Percentiles rank a stretch among this genome's conserved stretches.
Evolutionary conservation across 306 rosid genomes (phyloP).

Genomic region (Albizia julibrissin): DNA sequence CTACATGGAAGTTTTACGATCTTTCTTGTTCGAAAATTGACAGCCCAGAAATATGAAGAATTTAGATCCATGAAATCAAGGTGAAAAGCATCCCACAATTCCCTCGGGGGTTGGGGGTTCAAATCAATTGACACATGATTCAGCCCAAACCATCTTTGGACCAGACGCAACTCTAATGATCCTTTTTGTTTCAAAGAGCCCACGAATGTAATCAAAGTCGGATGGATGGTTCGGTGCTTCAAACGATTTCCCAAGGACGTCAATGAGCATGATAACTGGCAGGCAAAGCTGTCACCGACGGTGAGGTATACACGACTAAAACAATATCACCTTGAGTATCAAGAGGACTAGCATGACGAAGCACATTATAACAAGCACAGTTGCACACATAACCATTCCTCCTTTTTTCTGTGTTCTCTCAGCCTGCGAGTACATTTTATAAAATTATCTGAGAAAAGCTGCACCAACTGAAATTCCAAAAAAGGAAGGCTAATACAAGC

Average conservation of each 20-base stretch:
- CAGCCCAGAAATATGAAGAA: neutral
- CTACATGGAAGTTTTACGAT: neutral
- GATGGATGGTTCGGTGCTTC: neutral
- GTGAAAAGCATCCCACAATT: neutral
- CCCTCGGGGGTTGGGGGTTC: neutral
- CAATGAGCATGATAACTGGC: conserved; percentile 24
- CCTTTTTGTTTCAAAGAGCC: neutral
- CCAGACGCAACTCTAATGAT: neutral
- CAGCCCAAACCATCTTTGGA: neutral
- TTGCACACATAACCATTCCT: conserved; percentile 78
- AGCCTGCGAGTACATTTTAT: conserved; percentile 58
- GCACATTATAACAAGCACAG: conserved; percentile 81
- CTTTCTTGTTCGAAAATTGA: neutral
- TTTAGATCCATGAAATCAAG: neutral
- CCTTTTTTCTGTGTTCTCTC: conserved; percentile 77
- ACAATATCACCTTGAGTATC: conserved; percentile 63
- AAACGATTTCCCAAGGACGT: conserved; percentile 2
- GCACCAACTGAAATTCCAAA: neutral
- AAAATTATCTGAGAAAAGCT: conserved; percentile 5
- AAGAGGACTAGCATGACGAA: conserved; percentile 67
- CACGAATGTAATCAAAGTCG: neutral
- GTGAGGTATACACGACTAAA: conserved; percentile 29
- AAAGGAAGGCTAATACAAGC: neutral
- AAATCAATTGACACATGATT: neutral
- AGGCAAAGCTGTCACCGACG: neutral